Conservation (phyloP, 2,329 filamentous ascomycete species). For the Seiridium unicorne region DNA sequence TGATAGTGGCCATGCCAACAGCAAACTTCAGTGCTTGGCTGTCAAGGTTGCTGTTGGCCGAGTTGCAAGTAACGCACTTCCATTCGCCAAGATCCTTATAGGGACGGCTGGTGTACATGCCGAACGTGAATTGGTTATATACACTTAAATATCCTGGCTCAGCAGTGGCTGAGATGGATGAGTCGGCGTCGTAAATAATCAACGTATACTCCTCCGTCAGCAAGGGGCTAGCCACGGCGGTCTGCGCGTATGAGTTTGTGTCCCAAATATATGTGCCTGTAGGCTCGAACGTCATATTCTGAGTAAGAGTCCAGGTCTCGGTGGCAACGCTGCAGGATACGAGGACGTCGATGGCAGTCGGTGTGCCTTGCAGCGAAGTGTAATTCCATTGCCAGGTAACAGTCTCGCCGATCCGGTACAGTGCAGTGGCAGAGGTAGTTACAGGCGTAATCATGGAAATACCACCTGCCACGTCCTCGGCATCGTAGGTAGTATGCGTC, state of each 20-base stretch:
- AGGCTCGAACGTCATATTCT: slow-evolving; percentile 59
- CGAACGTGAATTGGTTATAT: slow-evolving; percentile 51
- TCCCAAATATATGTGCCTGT: slow-evolving; percentile 57
- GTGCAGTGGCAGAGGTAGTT: slow-evolving; percentile 40
- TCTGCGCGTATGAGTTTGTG: slow-evolving; percentile 48
- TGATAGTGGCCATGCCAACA: slow-evolving; percentile 53
- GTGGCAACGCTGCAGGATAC: slow-evolving; percentile 52
- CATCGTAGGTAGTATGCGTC: slow-evolving; percentile 40
- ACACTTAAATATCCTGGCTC: slow-evolving; percentile 55
- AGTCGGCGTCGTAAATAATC: slow-evolving; percentile 59
- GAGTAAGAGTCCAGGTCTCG: slow-evolving; percentile 59
- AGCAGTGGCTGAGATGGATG: slow-evolving; percentile 45
- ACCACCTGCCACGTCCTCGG: slow-evolving; percentile 46
- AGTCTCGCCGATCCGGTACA: slow-evolving; percentile 60
- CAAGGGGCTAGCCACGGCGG: slow-evolving; percentile 44
- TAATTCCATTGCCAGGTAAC: slow-evolving; percentile 67
- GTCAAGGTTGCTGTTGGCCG: slow-evolving; percentile 45
- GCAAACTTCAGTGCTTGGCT: slow-evolving; percentile 48
- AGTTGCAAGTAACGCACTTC: slow-evolving; percentile 58
- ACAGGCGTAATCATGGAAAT: slow-evolving; percentile 54
- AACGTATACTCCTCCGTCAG: slow-evolving; percentile 58
- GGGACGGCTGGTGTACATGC: slow-evolving; percentile 51
- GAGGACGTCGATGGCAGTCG: slow-evolving; percentile 59
- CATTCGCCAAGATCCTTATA: slow-evolving; percentile 53
- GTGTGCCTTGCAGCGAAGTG: slow-evolving; percentile 56